These are phyloP conservation scores for Reutealis trisperma DNA, from an alignment of 345 rosid species.

Conservation along the genomic window DNA sequence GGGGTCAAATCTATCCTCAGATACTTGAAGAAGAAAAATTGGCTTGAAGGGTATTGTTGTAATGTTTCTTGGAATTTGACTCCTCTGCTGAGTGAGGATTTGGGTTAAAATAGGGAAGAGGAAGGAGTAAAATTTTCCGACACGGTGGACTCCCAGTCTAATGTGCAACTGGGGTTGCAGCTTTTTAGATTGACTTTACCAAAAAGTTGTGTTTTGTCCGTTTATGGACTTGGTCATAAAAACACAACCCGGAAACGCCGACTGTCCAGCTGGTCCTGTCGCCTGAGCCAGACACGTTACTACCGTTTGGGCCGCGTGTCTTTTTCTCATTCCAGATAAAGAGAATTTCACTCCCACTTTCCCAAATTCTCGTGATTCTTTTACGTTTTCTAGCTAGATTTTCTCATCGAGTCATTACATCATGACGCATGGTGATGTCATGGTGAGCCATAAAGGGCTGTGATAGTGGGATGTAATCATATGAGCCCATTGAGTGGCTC, in stretches of 20 bases:
- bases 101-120: too few species aligned
- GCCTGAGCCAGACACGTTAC: conserved; percentile 41
- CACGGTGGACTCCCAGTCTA: neutral
- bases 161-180: neutral
- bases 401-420: neutral
- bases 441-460: neutral
- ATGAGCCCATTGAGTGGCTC: neutral
- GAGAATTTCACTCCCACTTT: neutral
- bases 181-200: conserved; percentile 1
- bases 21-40: too few species aligned
- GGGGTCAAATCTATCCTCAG: too few species aligned
- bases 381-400: neutral
- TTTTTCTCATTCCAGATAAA: neutral
- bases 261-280: conserved; percentile 45
- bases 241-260: conserved; percentile 43
- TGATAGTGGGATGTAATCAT: neutral
- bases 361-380: conserved; percentile 26
- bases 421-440: neutral
- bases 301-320: conserved; percentile 28
- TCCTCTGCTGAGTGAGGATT: too few species aligned
- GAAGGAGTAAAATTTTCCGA: neutral
- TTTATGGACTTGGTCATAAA: conserved; percentile 30
- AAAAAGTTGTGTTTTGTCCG: conserved; percentile 62
- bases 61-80: too few species aligned
- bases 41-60: too few species aligned